Percentiles rank a stretch among this genome's conserved stretches.
phyloP scores from a whole-genome alignment of 371 early-diverging fungal genomes.

The Mortierella sp. region DNA sequence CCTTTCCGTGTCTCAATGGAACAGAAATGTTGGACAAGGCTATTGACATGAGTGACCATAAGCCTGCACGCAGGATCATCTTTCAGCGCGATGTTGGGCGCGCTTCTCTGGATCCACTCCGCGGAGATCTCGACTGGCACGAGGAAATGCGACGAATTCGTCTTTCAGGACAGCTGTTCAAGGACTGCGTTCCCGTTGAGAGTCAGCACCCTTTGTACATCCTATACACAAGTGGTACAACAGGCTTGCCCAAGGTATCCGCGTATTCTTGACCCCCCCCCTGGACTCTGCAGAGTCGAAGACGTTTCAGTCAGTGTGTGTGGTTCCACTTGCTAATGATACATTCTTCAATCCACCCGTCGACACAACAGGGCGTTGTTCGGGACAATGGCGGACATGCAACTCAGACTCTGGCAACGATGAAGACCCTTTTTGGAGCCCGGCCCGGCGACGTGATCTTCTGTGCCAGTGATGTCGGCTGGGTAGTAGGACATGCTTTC shows the following conservation, averaged over 20 bases:
- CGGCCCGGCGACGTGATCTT: slow-evolving; percentile 79
- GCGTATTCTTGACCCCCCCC: neutral
- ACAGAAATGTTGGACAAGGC: slow-evolving; percentile 77
- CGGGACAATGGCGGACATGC: slow-evolving; percentile 93
- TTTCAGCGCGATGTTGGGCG: slow-evolving; percentile 68
- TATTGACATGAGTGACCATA: slow-evolving; percentile 61
- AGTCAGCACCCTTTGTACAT: slow-evolving; percentile 92
- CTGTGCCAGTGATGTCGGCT: slow-evolving; percentile 92
- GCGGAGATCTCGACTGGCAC: slow-evolving; percentile 73
- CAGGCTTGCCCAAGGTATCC: slow-evolving; percentile 78
- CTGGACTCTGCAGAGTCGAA: too few species aligned
- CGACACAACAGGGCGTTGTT: slow-evolving; percentile 78
- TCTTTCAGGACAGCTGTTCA: slow-evolving; percentile 46
- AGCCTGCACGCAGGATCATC: slow-evolving; percentile 64
- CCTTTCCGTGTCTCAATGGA: slow-evolving; percentile 29
- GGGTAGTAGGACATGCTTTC: slow-evolving; percentile 95
- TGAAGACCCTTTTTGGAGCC: slow-evolving; percentile 82
- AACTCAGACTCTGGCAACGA: slow-evolving; percentile 81
- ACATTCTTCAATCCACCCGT: neutral
- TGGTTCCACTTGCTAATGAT: too few species aligned
- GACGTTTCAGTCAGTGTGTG: too few species aligned
- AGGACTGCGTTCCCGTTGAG: slow-evolving; percentile 75
- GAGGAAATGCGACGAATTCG: slow-evolving; percentile 60
- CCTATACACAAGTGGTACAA: slow-evolving; percentile 93
- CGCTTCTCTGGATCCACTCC: slow-evolving; percentile 58